Base-by-base conservation (phyloP, 108 stramenopile species). In the Epithemia pelagica region DNA sequence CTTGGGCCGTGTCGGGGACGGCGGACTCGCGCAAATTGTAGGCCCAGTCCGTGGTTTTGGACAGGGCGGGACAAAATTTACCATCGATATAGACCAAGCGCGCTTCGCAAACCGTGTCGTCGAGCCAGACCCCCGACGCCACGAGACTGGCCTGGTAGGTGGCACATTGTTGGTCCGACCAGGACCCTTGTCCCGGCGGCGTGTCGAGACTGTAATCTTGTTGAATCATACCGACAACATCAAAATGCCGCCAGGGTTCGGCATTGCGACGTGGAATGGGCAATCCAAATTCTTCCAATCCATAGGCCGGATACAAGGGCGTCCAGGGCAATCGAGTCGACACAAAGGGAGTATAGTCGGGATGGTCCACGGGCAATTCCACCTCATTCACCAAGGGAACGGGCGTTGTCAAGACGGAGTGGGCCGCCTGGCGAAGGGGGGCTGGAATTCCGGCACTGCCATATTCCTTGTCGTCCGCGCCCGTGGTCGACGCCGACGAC, bases 11-110 rank as follows among this genome's bases (percentile, higher is more conserved):
- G 1, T 71, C 32, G 33, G 79, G 57, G 18, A 60, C 54, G 30
- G 75, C 80, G 21, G 76, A 71, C 58, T 74, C 62, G 15, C 54
- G 62, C 27, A 90, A 33, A 66, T 89, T 89, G 19, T 73, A 66
- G 8, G 75, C 82, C 25, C 63, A 30, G 7, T 87, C 73, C 2
- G 84, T 85, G 28, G 74, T 64, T 66, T 80, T 89, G 22, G 90
- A 92, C 18, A 95, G 76, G 32, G 80, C 65, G 2, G 89, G 87
- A 55, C 74, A 74, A 67, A 78, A 95, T 32, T 84, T 63, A 30
- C 90, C 90, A 73, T 95, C 83, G 66, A 95, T 76, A 74, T 92
- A 95, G 18, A 95, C 94, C 53, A 92, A 71, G 53, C 93, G 87
- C 29, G 80, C 88, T 30, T 63, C 65, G 57, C 88, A 91, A 7